Evolutionary conservation across 2,329 filamentous ascomycete species (phyloP), one percentile per base, ranked within the genome.

Genomic region (Apiospora phragmitis): DNA sequence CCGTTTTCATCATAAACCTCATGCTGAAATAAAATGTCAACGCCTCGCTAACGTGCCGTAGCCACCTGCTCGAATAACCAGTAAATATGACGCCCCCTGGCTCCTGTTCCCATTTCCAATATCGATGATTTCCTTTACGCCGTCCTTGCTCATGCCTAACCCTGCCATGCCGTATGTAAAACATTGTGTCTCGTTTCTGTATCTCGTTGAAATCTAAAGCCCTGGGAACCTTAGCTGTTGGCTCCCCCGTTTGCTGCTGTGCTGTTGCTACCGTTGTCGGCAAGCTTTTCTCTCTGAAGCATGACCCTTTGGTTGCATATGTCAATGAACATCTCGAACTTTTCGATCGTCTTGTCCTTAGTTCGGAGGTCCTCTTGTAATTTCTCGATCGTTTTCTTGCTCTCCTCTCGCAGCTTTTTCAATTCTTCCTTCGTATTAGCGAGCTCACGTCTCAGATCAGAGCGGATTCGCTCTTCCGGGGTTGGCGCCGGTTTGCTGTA

Each of bases 271-370:
- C 77, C 79, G 79, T 75, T 75, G 55, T 80, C 79, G 67, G 77
- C 77, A 18, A 91, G 81, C 72, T 86, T 83, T 76, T 89, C 86
- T 68, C 89, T 82, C 78, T 90, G 88, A 69, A 90, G 83, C 84
- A 91, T 91, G 72, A 91, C 89, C 67, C 90, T 83, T 77, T 90
- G 85, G 75, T 92, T 92, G 77, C 89, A 91, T 69, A 92, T 90
- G 78, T 92, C 90, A 75, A 92, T 91, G 69, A 92, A 92, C 86
- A 90, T 90, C 79, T 92, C 89, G 74, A 91, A 92, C 76, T 87
- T 89, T 72, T 85, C 80, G 70, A 92, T 91, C 71, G 87, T 85
- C 75, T 86, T 85, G 72, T 91, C 88, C 79, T 91, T 91, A 71
- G 92, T 88, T 51, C 85, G 86, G 21, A 95, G 79, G 75, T 89